Percentiles rank a stretch among this genome's conserved stretches.
Evolutionary conservation across 176 grass and related monocot genomes (phyloP).

Genomic region (Avena sativa): DNA sequence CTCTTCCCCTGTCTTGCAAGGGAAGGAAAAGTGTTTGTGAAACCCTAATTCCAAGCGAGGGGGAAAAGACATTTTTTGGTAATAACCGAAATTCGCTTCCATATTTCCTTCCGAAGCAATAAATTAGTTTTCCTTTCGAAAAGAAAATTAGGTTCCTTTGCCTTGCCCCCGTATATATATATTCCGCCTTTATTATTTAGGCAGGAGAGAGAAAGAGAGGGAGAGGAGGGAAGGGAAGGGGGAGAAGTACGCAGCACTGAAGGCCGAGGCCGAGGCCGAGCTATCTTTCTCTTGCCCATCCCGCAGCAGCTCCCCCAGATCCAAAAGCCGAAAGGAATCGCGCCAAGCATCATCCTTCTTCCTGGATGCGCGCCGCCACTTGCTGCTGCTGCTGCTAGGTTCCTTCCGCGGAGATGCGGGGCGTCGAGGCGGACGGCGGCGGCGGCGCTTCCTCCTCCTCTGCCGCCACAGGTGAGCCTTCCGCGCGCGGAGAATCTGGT

Average conservation of each 20-base stretch:
- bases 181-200: constrained; percentile 50
- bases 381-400: constrained; percentile 40
- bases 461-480: constrained; percentile 48
- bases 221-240: neutral
- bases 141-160: constrained; percentile 28
- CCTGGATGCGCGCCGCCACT: constrained; percentile 42
- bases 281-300: constrained; percentile 35
- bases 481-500: constrained; percentile 26
- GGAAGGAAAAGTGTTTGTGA: neutral
- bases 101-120: constrained; percentile 16
- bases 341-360: constrained; percentile 1
- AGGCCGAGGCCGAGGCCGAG: constrained; percentile 35
- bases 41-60: neutral
- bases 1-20: neutral
- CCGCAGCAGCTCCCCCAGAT: constrained; percentile 49
- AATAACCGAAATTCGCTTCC: neutral
- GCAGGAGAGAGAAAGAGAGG: constrained; percentile 26
- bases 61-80: neutral
- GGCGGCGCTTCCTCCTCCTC: constrained; percentile 47
- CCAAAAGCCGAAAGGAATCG: constrained; percentile 52
- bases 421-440: constrained; percentile 43
- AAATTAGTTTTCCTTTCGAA: constrained; percentile 1
- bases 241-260: constrained; percentile 37
- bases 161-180: neutral
- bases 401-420: constrained; percentile 44